Evolutionary conservation across 2,329 filamentous ascomycete genomes (phyloP).

Genomic region (Penicillium sp.): DNA sequence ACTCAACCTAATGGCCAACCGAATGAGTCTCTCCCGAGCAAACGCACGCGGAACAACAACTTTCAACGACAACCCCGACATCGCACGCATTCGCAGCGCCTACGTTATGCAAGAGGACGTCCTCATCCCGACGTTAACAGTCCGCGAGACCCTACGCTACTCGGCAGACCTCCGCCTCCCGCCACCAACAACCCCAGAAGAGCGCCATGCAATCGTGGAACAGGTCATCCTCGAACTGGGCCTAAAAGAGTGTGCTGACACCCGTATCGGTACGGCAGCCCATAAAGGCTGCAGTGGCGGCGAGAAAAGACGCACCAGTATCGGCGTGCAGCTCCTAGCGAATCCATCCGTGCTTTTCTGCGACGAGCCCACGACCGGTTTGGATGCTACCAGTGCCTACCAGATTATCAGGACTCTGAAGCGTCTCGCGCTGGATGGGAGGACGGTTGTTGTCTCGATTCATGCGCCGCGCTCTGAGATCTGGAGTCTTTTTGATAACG

Average conservation of each 20-base stretch:
- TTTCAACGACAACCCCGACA: conserved; percentile 60
- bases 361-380: conserved; percentile 70
- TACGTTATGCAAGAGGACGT: conserved; percentile 72
- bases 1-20: conserved; percentile 68
- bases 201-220: conserved; percentile 65
- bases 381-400: conserved; percentile 74
- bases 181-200: conserved; percentile 56
- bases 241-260: conserved; percentile 73
- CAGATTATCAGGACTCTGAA: conserved; percentile 71
- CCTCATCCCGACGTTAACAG: conserved; percentile 68
- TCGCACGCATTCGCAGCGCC: conserved; percentile 48
- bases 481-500: conserved; percentile 71
- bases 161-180: conserved; percentile 70
- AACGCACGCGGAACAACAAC: conserved; percentile 52
- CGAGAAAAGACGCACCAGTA: conserved; percentile 72
- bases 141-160: conserved; percentile 71
- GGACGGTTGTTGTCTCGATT: conserved; percentile 71
- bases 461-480: conserved; percentile 78
- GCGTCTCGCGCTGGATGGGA: conserved; percentile 62
- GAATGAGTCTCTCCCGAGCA: conserved; percentile 58
- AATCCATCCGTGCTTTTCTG: conserved; percentile 76
- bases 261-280: conserved; percentile 66
- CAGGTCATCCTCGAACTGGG: conserved; percentile 74
- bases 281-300: conserved; percentile 76
- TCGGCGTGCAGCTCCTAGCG: conserved; percentile 74